Conservation (phyloP, 345 rosid species). For the Corchorus olitorius region DNA sequence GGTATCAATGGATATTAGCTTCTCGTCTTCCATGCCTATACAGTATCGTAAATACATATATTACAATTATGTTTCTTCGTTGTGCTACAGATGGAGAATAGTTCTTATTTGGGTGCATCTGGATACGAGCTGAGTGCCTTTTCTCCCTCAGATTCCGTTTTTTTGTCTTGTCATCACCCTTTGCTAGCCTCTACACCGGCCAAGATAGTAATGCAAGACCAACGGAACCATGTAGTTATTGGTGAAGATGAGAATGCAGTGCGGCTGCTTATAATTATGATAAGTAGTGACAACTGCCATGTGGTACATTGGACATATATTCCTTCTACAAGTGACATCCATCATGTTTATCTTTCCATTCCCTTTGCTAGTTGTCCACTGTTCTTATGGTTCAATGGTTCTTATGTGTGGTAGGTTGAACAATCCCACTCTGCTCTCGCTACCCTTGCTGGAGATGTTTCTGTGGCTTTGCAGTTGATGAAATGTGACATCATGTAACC, state of each 20-base stretch:
- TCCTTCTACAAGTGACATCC: not conserved
- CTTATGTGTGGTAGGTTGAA: slow-evolving; percentile 58
- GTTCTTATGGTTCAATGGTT: slow-evolving; percentile 26
- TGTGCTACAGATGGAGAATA: slow-evolving; percentile 79
- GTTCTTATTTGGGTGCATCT: slow-evolving; percentile 91
- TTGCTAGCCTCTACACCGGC: slow-evolving; percentile 93
- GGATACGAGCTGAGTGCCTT: slow-evolving; percentile 93
- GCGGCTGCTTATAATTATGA: slow-evolving; percentile 98
- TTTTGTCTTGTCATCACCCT: slow-evolving; percentile 98
- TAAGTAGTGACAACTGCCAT: slow-evolving; percentile 87
- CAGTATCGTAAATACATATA: slow-evolving; percentile 5
- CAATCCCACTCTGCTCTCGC: slow-evolving; percentile 96
- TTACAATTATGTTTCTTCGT: slow-evolving; percentile 16
- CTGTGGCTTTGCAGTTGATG: slow-evolving; percentile 51
- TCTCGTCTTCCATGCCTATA: slow-evolving; percentile 19
- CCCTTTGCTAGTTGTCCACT: slow-evolving; percentile 19
- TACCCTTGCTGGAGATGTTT: slow-evolving; percentile 88
- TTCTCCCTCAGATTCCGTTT: slow-evolving; percentile 93
- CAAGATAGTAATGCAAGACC: slow-evolving; percentile 89
- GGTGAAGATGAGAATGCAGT: slow-evolving; percentile 99
- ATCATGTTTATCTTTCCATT: not conserved
- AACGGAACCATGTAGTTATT: slow-evolving; percentile 80
- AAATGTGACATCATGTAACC: too few species aligned
- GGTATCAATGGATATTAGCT: slow-evolving; percentile 45
- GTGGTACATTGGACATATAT: slow-evolving; percentile 59